Evolutionary conservation across 2,329 filamentous ascomycete species (phyloP), one percentile per base, ranked within the genome.

Genomic region (Nothophoma quercina): DNA sequence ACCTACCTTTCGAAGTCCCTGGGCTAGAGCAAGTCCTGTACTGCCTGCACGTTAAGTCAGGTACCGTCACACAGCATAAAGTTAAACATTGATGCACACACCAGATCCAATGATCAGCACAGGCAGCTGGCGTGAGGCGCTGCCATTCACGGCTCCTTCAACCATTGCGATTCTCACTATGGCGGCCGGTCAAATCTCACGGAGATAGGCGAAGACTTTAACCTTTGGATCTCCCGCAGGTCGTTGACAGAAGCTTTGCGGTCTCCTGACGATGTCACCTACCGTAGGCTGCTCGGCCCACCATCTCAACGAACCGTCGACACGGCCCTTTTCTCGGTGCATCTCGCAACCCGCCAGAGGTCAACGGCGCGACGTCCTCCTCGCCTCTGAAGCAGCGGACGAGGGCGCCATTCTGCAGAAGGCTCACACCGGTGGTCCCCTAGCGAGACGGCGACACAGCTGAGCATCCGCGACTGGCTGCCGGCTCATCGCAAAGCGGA

Each of bases 11-110:
- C 56, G 56, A 18, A 75, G 66, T 19, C 70, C 72, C 54, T 72
- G 71, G 33, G 68, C 71, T n/a, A 75, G 64, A 7, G 71, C 70
- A 21, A 75, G 69, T 34, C 72, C 71, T 9, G 70, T 68, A 45
- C 58, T 67, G 22, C 72, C 72, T 72, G 64, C 49, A 45, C 46
- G 51, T 60, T 35, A 51, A 22, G 50, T 64, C 18, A 64, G 56
- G 53, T 41, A 22, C 18, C 19, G 35, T 46, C 32, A 3, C 43
- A 48, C 36, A 39, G 38, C 36, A 34, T 36, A 12, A 12, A 5
- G 23, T 39, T 16, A 25, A 39, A 19, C 36, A 32, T 49, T 43
- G 35, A 29, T 23, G 33, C 23, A 62, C 60, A 26, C 56, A 71
- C 69, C 69, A 38, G 71, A 69, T 13, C 71, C 71, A 55, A 74